A percentile compares a stretch with the other conserved stretches of the same genome.
Evolutionary conservation across 108 stramenopile species (phyloP).

Genomic region (Phaeodactylum tricornutum): DNA sequence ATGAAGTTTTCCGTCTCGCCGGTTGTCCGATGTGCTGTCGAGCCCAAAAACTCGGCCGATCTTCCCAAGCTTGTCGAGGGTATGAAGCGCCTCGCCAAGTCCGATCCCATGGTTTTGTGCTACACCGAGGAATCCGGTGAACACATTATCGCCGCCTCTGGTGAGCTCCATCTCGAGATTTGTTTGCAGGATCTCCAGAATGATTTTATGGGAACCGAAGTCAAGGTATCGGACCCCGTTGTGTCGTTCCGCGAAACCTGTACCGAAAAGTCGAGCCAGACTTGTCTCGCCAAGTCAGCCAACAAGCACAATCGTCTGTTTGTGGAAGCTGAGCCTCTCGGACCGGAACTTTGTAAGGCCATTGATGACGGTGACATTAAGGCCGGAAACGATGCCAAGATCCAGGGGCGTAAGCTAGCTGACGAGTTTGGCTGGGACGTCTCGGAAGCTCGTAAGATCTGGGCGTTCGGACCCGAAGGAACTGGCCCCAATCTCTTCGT

Average conservation of each 20-base stretch:
- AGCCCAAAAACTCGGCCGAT: slow-evolving; percentile 99
- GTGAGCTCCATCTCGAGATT: slow-evolving; percentile 99
- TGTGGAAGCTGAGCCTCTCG: slow-evolving; percentile 79
- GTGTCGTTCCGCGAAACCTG: slow-evolving; percentile 99
- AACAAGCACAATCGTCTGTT: slow-evolving; percentile 99
- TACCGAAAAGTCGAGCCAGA: slow-evolving; percentile 80
- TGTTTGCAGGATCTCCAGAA: slow-evolving; percentile 99
- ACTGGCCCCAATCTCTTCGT: slow-evolving; percentile 98
- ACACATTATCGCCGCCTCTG: slow-evolving; percentile 99
- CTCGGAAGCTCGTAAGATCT: slow-evolving; percentile 97
- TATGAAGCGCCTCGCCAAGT: slow-evolving; percentile 99
- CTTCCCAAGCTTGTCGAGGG: slow-evolving; percentile 99
- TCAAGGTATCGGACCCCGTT: slow-evolving; percentile 98
- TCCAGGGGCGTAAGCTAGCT: slow-evolving; percentile 88
- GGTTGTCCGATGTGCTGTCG: slow-evolving; percentile 99
- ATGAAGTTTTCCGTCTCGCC: slow-evolving; percentile 99
- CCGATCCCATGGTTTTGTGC: slow-evolving; percentile 99
- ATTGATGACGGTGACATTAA: slow-evolving; percentile 94
- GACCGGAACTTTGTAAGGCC: slow-evolving; percentile 83
- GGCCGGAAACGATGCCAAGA: slow-evolving; percentile 87
- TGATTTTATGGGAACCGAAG: slow-evolving; percentile 99
- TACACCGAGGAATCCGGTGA: slow-evolving; percentile 99
- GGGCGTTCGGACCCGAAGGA: slow-evolving; percentile 99
- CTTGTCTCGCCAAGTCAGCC: slow-evolving; percentile 98
- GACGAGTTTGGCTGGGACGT: slow-evolving; percentile 98